Conservation (phyloP, 2,329 filamentous ascomycete genomes). For the Phyllosticta citriasiana region DNA sequence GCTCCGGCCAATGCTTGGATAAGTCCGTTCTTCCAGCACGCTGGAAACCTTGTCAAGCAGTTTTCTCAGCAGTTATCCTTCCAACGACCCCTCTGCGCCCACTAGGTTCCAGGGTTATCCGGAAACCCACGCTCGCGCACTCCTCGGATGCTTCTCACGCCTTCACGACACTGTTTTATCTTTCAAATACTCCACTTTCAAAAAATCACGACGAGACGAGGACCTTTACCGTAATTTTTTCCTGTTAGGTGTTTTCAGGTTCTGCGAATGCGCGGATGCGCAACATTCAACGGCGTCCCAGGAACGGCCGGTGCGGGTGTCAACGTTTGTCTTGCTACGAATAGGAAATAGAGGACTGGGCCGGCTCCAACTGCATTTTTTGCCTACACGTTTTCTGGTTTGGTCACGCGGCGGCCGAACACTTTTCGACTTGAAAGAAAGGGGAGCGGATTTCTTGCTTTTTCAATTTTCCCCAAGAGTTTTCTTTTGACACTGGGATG, state of each 20-base stretch:
- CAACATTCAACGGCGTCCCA: conserved; percentile 5
- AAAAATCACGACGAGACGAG: conserved; percentile 31
- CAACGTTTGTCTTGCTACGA: neutral
- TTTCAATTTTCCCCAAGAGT: conserved; percentile 1
- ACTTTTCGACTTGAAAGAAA: conserved; percentile 1
- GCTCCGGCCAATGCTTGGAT: conserved; percentile 28
- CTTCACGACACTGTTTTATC: conserved; percentile 26
- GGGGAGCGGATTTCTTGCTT: conserved; percentile 5
- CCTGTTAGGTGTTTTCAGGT: conserved; percentile 9
- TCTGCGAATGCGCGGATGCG: conserved; percentile 3
- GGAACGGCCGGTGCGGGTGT: neutral
- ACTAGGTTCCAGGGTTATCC: conserved; percentile 16
- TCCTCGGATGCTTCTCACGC: conserved; percentile 14
- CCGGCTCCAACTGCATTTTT: neutral
- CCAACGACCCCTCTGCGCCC: conserved; percentile 29
- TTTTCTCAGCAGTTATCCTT: conserved; percentile 21
- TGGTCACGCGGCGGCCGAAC: neutral
- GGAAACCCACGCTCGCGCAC: conserved; percentile 6
- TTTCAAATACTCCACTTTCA: conserved; percentile 11
- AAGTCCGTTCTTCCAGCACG: conserved; percentile 28
- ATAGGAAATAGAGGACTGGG: conserved; percentile 3
- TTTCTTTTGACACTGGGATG: neutral
- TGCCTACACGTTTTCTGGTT: conserved; percentile 1
- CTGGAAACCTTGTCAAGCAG: conserved; percentile 31
- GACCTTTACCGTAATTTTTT: conserved; percentile 6